Percentiles rank a stretch among this genome's conserved stretches.
These are phyloP conservation scores for Chloroidium sp. DNA, from an alignment of 163 green algal species.

Conservation along the genomic window DNA sequence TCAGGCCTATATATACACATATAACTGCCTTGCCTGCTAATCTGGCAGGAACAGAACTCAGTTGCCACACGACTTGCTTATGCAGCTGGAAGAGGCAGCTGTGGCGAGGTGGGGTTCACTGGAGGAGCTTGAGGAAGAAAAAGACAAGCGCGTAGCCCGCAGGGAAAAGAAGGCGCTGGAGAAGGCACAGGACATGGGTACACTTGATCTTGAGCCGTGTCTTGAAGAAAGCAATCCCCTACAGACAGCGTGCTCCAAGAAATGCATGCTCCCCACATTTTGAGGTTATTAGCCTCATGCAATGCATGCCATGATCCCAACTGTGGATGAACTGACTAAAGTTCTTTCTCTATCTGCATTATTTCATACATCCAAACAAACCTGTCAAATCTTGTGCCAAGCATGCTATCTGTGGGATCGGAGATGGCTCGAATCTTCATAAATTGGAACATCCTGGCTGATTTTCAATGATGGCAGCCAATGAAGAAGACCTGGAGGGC, in stretches of 20 bases:
- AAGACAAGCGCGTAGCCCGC: slow-evolving; percentile 4
- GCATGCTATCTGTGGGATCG: too few species aligned
- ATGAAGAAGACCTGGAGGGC: too few species aligned
- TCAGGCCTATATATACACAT: neutral
- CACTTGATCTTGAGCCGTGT: neutral
- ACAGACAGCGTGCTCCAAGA: neutral
- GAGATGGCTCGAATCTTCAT: too few species aligned
- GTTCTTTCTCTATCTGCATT: too few species aligned
- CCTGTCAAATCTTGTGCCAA: too few species aligned
- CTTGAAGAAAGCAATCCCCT: neutral
- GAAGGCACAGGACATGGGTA: neutral
- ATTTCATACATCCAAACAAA: too few species aligned
- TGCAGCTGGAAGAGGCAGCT: slow-evolving; percentile 16
- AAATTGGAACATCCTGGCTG: too few species aligned
- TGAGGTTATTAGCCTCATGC: too few species aligned
- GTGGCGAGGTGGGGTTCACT: slow-evolving; percentile 14
- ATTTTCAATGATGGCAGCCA: too few species aligned
- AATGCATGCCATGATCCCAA: too few species aligned
- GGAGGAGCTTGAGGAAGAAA: slow-evolving; percentile 10
- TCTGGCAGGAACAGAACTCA: neutral
- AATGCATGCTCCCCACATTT: neutral
- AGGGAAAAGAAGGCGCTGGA: slow-evolving; percentile 1
- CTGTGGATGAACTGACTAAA: too few species aligned
- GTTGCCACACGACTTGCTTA: too few species aligned
- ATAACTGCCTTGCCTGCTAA: neutral